phyloP scores from a whole-genome alignment of 1,284 basidiomycete genomes.

The Melampsora larici-populina region DNA sequence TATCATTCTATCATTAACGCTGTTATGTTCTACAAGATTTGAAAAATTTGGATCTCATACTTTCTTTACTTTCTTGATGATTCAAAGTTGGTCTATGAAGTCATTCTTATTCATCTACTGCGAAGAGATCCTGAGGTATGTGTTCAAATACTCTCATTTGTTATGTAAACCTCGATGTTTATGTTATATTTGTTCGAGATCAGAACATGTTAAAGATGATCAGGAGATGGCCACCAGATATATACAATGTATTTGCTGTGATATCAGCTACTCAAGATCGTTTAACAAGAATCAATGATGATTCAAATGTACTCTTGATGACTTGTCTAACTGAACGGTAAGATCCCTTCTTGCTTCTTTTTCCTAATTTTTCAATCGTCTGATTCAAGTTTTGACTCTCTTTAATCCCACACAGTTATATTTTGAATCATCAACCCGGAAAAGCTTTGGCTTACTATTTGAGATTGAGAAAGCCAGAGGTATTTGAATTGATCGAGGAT shows the following conservation, averaged over 20 bases:
- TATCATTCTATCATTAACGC: not conserved
- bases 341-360: slow-evolving; percentile 49
- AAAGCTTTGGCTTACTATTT: slow-evolving; percentile 89
- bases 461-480: no score
- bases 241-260: slow-evolving; percentile 83
- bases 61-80: slow-evolving; percentile 25
- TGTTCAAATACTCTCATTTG: slow-evolving; percentile 17
- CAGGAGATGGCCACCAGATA: slow-evolving; percentile 80
- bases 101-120: slow-evolving; percentile 85
- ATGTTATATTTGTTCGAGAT: not conserved
- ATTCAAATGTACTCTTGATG: slow-evolving; percentile 67
- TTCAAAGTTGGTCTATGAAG: slow-evolving; percentile 83
- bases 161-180: not conserved
- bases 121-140: slow-evolving; percentile 70
- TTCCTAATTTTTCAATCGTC: slow-evolving; percentile 33
- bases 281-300: slow-evolving; percentile 60
- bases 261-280: slow-evolving; percentile 82
- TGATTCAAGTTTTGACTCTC: slow-evolving; percentile 15
- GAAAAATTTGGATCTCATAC: not conserved
- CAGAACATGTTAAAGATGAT: slow-evolving; percentile 74
- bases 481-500: slow-evolving; percentile 85
- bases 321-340: slow-evolving; percentile 87
- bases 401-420: slow-evolving; percentile 62
- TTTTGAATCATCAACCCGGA: slow-evolving; percentile 81
- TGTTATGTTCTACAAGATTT: slow-evolving; percentile 22